Base-by-base conservation (phyloP, 495 filamentous ascomycete species). In the Lepidopterella palustris region DNA sequence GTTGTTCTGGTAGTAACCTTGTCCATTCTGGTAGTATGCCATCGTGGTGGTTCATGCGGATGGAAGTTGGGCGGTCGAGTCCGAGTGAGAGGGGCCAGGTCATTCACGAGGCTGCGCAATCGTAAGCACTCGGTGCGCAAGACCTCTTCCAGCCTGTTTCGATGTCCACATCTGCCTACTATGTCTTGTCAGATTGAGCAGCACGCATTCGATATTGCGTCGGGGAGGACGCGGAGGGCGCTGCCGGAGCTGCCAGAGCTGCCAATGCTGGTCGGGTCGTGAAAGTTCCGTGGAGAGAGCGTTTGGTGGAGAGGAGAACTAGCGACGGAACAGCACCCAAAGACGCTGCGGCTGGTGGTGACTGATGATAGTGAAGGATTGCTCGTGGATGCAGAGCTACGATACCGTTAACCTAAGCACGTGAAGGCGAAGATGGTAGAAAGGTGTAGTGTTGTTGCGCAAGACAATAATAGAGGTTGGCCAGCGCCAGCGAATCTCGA, bases 1-100 rank as follows among this genome's bases (percentile, higher is more conserved):
- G 53, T 62, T 62, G 32, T 56, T 61, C 40, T 63, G 66, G 63
- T 75, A 78, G 62, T 80, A 80, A 55, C 50, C 58, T 31, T 79
- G 73, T 45, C 78, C 79, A 64, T 80, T 77, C 60, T 74, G 73
- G 65, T 81, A 78, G 59, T 78, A 76, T 31, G 77, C 72, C 78
- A 81, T 81, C 53, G 52, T 58, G 60, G 1, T 29, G 20, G 27
- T 23, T 27, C 6, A 42, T 29, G 15, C 20, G 24, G 32, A 23
- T 21, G 45, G 28, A 20, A 11, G 23, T 50, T 20, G 23, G 25
- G 31, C 6, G n/a, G 18, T 54, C 39, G 50, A 45, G 47, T 48
- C 25, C 45, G 18, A 35, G 15, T 29, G 47, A 13, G 31, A 6
- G 39, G 10, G 27, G 60, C 24, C 15, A n/a, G 50, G 64, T 61